These are phyloP conservation scores for Herpotrichia juniperi DNA, from an alignment of 2,329 filamentous ascomycete genomes.

Conservation along the genomic window DNA sequence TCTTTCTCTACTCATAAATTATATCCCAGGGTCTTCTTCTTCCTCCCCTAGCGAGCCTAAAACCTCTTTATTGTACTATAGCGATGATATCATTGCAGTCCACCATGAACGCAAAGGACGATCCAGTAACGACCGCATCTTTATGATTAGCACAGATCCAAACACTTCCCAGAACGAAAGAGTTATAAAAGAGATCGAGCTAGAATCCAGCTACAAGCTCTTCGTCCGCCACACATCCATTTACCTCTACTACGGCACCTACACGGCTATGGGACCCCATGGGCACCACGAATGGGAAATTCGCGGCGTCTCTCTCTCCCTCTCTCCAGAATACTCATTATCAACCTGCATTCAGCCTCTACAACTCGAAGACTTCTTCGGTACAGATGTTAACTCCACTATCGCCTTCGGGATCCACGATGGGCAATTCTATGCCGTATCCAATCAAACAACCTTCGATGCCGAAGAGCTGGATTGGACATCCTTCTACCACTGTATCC, in stretches of 20 bases:
- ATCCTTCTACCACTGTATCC: conserved; percentile 71
- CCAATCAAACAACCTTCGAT: conserved; percentile 68
- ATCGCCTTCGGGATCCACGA: conserved; percentile 75
- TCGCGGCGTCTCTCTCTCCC: conserved; percentile 46
- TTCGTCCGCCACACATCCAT: conserved; percentile 70
- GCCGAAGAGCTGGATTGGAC: conserved; percentile 69
- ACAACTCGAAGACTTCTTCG: conserved; percentile 64
- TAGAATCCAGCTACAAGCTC: conserved; percentile 56
- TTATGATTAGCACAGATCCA: conserved; percentile 31
- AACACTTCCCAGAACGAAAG: conserved; percentile 28
- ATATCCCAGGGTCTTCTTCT: conserved; percentile 9
- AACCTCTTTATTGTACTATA: conserved; percentile 39
- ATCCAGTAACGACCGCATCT: conserved; percentile 23
- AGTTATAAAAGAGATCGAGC: conserved; percentile 41
- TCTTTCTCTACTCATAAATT: conserved; percentile 21
- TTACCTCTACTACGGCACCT: conserved; percentile 71
- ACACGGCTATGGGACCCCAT: conserved; percentile 60
- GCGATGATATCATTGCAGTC: conserved; percentile 38
- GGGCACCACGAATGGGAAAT: conserved; percentile 69
- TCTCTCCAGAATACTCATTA: conserved; percentile 43
- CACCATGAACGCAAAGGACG: conserved; percentile 19
- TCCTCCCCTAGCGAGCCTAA: conserved; percentile 47
- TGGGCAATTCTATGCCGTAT: conserved; percentile 71
- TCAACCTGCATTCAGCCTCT: conserved; percentile 47
- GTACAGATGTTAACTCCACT: conserved; percentile 68